These are phyloP conservation scores for Cymbopogon citratus DNA, from an alignment of 176 grass and related monocot species.

Conservation along the genomic window DNA sequence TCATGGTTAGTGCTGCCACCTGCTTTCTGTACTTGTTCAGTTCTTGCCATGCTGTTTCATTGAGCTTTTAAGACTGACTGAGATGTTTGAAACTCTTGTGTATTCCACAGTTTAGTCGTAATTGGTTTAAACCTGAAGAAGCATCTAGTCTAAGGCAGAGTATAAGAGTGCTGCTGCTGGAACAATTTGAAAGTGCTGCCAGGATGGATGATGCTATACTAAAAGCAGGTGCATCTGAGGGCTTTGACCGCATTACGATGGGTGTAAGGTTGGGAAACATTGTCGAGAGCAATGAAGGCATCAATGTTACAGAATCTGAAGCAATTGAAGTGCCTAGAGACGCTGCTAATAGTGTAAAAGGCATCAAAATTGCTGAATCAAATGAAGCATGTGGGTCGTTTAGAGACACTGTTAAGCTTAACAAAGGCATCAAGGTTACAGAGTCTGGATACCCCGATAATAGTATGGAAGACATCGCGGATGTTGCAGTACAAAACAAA, in stretches of 20 bases:
- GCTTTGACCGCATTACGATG: too few species aligned
- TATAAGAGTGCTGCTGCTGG: not conserved
- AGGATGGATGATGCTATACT: too few species aligned
- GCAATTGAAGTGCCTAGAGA: too few species aligned
- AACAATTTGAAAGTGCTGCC: not conserved
- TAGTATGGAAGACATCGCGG: not conserved
- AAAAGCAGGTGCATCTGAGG: too few species aligned
- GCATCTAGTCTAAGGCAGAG: conserved; percentile 55
- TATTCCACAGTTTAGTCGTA: conserved; percentile 48
- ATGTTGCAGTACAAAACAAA: not conserved
- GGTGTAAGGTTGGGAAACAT: too few species aligned
- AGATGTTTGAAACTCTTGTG: conserved; percentile 1
- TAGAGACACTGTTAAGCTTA: not conserved
- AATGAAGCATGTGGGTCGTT: too few species aligned
- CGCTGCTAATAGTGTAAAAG: too few species aligned
- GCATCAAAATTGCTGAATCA: too few species aligned
- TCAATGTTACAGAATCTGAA: too few species aligned
- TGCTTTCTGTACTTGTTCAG: not conserved
- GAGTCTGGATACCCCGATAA: not conserved
- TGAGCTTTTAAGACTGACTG: not conserved
- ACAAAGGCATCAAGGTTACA: not conserved
- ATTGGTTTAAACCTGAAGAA: conserved; percentile 72
- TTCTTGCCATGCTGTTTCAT: not conserved
- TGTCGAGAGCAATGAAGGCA: too few species aligned
- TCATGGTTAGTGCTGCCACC: conserved; percentile 49